phyloP scores from a whole-genome alignment of 352 stramenopile genomes.

The Labyrinthula sp. region DNA sequence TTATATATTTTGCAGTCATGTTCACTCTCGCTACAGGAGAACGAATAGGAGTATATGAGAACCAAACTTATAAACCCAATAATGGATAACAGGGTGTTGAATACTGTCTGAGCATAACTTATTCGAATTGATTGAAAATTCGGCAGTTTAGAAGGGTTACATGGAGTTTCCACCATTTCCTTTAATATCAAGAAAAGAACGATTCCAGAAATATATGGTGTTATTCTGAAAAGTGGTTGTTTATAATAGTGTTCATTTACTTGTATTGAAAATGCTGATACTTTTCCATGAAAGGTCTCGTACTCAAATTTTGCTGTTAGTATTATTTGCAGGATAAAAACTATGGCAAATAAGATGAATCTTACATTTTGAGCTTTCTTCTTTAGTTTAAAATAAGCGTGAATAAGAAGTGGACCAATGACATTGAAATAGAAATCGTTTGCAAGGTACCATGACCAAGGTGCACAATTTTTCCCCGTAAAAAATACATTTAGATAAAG shows the following conservation, averaged over 20 bases:
- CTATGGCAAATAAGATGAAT: constrained; percentile 8
- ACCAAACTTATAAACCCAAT: not conserved
- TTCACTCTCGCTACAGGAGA: constrained; percentile 8
- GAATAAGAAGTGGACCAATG: constrained; percentile 29
- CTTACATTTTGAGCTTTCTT: constrained; percentile 21
- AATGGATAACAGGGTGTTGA: constrained; percentile 2
- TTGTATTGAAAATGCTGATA: no score
- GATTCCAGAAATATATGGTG: constrained; percentile 18
- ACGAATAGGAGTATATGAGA: constrained; percentile 1
- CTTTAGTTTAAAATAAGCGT: constrained; percentile 19
- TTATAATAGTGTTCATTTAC: constrained; percentile 1
- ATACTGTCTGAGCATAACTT: not conserved
- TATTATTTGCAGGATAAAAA: constrained; percentile 13
- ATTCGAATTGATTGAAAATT: not conserved
- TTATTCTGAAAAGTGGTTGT: constrained; percentile 13
- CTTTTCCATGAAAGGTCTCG: not conserved
- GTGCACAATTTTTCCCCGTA: constrained; percentile 9
- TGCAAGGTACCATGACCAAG: constrained; percentile 34
- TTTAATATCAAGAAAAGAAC: constrained; percentile 14
- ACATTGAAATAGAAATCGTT: constrained; percentile 38
- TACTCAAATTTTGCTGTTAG: constrained; percentile 6
- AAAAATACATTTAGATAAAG: constrained; percentile 38
- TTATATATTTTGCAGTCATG: constrained; percentile 15
- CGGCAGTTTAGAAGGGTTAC: not conserved
- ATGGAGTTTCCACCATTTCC: not conserved